A percentile compares a stretch with the other conserved stretches of the same genome.
Conservation (phyloP, 192 early-diverging fungal species). For the Haplosporangium gracile region DNA sequence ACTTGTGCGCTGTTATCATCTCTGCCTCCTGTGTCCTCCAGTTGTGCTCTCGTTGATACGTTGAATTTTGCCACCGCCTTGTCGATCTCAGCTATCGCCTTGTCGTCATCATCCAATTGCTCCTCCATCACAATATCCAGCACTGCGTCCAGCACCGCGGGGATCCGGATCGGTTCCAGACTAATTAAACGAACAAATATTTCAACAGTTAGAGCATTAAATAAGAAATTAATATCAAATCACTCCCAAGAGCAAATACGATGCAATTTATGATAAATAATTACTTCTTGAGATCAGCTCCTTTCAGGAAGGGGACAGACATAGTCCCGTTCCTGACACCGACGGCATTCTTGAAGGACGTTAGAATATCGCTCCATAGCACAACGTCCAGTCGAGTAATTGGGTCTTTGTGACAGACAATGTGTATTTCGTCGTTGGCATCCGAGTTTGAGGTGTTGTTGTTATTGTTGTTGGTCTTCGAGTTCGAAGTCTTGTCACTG, state of each 20-base stretch:
- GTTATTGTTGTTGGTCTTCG: no score
- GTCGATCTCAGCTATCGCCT: neutral
- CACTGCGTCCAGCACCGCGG: neutral
- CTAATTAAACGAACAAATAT: neutral
- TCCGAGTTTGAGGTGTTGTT: no score
- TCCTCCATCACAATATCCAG: neutral
- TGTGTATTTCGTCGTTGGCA: neutral
- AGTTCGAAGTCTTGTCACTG: no score
- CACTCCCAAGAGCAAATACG: neutral
- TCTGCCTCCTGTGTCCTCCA: neutral
- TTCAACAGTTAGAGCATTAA: neutral
- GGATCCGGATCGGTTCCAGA: neutral
- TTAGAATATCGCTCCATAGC: constrained; percentile 1
- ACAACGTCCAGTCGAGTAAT: neutral
- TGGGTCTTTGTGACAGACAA: neutral
- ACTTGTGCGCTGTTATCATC: no score
- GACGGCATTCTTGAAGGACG: neutral
- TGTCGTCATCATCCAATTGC: neutral
- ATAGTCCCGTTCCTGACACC: neutral
- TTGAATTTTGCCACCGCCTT: neutral
- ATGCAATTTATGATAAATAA: neutral
- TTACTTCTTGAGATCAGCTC: neutral
- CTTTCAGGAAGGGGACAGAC: neutral
- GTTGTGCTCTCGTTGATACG: neutral
- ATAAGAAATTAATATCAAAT: neutral